Conservation (phyloP, 2,329 filamentous ascomycete species). For the Colletotrichum sojae region DNA sequence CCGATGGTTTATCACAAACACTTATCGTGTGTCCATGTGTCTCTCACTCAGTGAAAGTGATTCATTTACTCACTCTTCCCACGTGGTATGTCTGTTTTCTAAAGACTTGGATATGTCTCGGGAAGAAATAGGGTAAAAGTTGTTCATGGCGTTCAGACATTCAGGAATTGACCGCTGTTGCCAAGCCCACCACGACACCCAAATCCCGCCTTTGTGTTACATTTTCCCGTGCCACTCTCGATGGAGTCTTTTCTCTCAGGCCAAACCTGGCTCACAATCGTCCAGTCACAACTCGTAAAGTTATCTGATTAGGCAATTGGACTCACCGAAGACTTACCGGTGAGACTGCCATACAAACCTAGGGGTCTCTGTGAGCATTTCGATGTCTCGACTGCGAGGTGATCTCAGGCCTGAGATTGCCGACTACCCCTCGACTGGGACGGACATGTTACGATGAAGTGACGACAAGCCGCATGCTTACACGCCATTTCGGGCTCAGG, state of each 20-base stretch:
- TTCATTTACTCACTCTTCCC: background rate
- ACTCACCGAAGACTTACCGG: background rate
- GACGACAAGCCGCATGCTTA: background rate
- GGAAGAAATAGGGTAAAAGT: background rate
- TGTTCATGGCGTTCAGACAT: background rate
- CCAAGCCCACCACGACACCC: slow-evolving; percentile 14
- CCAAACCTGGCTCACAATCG: slow-evolving; percentile 6
- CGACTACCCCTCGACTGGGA: background rate
- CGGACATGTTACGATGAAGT: slow-evolving; percentile 5
- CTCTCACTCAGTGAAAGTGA: background rate
- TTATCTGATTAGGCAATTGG: slow-evolving; percentile 9
- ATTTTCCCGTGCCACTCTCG: slow-evolving; percentile 10
- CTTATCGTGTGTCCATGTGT: background rate
- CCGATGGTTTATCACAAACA: background rate
- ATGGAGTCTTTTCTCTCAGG: slow-evolving; percentile 14
- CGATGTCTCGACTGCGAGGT: background rate
- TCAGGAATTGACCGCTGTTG: background rate
- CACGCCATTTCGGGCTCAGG: background rate
- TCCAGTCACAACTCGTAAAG: slow-evolving; percentile 12
- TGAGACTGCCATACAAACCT: background rate
- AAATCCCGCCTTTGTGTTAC: slow-evolving; percentile 6
- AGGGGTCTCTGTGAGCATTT: background rate
- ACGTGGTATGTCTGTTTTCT: background rate
- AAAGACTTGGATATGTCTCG: background rate
- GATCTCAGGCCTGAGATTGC: background rate